Conservation (phyloP, 2,329 filamentous ascomycete genomes). For the Purpureocillium takamizusanense region DNA sequence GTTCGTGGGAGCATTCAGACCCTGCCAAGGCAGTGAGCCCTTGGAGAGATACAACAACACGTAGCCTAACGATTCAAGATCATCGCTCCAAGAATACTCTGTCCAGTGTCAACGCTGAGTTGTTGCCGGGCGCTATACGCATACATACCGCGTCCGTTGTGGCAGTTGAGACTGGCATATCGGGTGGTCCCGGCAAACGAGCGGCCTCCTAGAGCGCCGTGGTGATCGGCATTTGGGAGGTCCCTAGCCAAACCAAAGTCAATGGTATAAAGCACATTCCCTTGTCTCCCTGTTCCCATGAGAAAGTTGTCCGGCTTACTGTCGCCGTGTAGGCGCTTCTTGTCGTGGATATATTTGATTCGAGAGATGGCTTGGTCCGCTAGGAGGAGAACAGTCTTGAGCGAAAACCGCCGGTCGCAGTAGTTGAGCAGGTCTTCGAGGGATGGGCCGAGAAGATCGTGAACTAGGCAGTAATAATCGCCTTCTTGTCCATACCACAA, state of each 20-base stretch:
- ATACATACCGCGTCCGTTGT: constrained; percentile 61
- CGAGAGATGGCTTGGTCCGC: constrained; percentile 98
- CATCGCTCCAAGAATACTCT: constrained; percentile 96
- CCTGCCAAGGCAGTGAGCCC: constrained; percentile 97
- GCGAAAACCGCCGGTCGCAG: constrained; percentile 98
- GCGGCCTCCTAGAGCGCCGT: constrained; percentile 98
- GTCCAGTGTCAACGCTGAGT: too few species aligned
- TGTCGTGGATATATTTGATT: constrained; percentile 99
- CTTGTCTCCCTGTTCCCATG: constrained; percentile 97
- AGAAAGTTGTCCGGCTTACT: constrained; percentile 99
- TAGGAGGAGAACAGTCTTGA: constrained; percentile 93
- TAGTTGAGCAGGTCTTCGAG: constrained; percentile 99
- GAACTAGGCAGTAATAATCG: constrained; percentile 99
- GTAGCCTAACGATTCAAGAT: constrained; percentile 98
- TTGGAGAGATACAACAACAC: constrained; percentile 99
- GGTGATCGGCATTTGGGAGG: constrained; percentile 98
- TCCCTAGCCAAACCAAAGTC: constrained; percentile 99
- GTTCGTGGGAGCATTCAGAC: too few species aligned
- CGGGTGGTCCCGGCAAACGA: too few species aligned
- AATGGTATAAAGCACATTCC: constrained; percentile 98
- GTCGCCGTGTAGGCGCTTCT: constrained; percentile 98
- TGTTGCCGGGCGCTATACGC: too few species aligned
- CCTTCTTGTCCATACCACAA: constrained; percentile 99
- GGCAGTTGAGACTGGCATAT: constrained; percentile 97
- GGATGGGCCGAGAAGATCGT: constrained; percentile 89